Base-by-base conservation (phyloP, 2,329 filamentous ascomycete species). In the Phoma sp. region DNA sequence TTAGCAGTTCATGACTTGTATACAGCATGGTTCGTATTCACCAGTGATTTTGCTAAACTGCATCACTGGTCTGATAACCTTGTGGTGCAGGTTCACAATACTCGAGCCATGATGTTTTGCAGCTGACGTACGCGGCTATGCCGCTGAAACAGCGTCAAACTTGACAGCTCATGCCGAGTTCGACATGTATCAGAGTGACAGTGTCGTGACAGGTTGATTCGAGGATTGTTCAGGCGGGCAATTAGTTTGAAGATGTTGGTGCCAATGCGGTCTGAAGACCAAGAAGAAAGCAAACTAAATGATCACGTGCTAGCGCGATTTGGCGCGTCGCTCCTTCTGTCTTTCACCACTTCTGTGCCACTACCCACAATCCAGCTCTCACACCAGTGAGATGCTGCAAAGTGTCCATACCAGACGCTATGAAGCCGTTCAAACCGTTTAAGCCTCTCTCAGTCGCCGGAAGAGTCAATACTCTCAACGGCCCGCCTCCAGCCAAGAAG, bases 401-500 rank as follows among this genome's bases (percentile, higher is more conserved):
- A 10, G 15, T 17, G 12, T 19, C 31, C 12, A 46, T 1, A 12
- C 9, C n/a, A 37, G 24, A 5, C 12, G 5, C 37, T 4, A 55
- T 55, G 52, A 55, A 51, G 37, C 41, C 52, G 2, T 55, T 46
- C 17, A 76, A 74, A 50, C 73, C 74, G 12, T 76, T 76, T 45
- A 64, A 67, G 32, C 67, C 72, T 38, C 73, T 73, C 2, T 64
- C 69, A 3, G 68, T 76, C 36, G 65, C 68, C 8, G 67, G 69
- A 21, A 66, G 69, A 35, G 61, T 69, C 21, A 60, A 56, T 15
- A 40, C 60, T 5, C 51, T 56, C 25, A 56, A 52, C 46, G 49
- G 58, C 40, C 63, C 69, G 50, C 77, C 76, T 43, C 74, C 76
- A n/a, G 56, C 63, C 12, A 80, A 80, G 66, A 78, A 75, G 61